Evolutionary conservation across 129 eudicot genomes (phyloP).

Genomic region (Solidago caesia): DNA sequence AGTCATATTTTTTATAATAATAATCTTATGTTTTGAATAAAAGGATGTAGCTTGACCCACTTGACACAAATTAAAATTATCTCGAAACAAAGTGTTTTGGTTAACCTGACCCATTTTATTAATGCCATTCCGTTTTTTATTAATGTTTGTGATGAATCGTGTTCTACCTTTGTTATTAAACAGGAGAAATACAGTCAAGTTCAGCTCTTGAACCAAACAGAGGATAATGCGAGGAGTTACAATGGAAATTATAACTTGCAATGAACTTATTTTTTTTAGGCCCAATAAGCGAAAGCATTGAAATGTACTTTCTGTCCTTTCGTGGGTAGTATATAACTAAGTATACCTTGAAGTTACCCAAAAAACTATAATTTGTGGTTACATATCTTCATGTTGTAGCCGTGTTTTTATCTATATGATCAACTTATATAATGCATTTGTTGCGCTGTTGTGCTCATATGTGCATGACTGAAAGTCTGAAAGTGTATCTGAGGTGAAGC

Average conservation of each 20-base stretch:
- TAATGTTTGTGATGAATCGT: too few relatives aligned
- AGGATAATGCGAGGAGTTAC: background rate
- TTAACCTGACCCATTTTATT: background rate
- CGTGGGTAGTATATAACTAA: constrained; percentile 25
- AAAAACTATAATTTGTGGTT: constrained; percentile 5
- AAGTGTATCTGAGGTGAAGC: background rate
- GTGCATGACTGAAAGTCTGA: background rate
- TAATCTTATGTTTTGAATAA: background rate
- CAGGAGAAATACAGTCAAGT: constrained; percentile 40
- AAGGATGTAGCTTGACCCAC: background rate
- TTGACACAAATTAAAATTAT: background rate
- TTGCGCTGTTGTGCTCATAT: background rate
- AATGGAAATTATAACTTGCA: background rate
- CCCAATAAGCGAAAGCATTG: constrained; percentile 33
- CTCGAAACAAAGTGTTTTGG: background rate
- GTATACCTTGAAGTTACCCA: background rate
- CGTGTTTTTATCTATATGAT: constrained; percentile 1
- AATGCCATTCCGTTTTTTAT: too few relatives aligned
- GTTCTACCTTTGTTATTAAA: background rate
- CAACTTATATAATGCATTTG: constrained; percentile 17
- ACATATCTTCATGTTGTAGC: constrained; percentile 1
- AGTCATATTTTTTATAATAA: background rate
- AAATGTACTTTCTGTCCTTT: background rate
- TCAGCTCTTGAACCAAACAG: constrained; percentile 24
- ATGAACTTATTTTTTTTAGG: constrained; percentile 11